Percentiles rank a stretch among this genome's conserved stretches.
phyloP scores from a whole-genome alignment of 1,139 yeast genomes.

The Magnusiomyces fungicola region DNA sequence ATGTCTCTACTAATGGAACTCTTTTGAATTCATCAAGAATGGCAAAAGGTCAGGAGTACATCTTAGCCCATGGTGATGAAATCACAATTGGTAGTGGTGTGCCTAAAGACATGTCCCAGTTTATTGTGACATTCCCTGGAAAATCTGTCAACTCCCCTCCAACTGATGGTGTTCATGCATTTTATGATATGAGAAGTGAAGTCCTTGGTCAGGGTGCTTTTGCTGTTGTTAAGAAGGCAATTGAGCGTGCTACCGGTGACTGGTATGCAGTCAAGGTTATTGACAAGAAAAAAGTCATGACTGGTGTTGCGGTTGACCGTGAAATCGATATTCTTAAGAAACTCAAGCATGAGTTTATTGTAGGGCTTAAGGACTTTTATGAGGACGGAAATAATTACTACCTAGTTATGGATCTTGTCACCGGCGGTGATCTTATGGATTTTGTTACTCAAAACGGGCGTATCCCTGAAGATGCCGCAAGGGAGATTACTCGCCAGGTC shows the following conservation, averaged over 20 bases:
- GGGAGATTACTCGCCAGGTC: conserved; percentile 78
- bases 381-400: conserved; percentile 78
- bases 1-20: conserved; percentile 72
- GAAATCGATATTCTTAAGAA: conserved; percentile 74
- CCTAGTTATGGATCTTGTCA: conserved; percentile 88
- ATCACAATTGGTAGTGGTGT: conserved; percentile 87
- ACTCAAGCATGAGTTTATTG: conserved; percentile 79
- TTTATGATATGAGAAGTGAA: conserved; percentile 72
- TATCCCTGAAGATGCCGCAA: conserved; percentile 83
- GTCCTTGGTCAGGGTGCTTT: conserved; percentile 95
- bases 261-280: conserved; percentile 88
- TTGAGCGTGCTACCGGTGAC: conserved; percentile 76
- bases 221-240: conserved; percentile 88
- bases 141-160: conserved; percentile 15
- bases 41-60: conserved; percentile 73
- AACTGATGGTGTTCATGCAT: conserved; percentile 46
- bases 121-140: conserved; percentile 57
- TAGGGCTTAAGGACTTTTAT: conserved; percentile 70
- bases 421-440: conserved; percentile 97
- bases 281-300: conserved; percentile 73
- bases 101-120: conserved; percentile 62
- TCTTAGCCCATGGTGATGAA: conserved; percentile 87
- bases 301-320: conserved; percentile 74
- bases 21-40: conserved; percentile 66
- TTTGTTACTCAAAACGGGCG: conserved; percentile 89